A percentile compares a stretch with the other conserved stretches of the same genome.
These are phyloP conservation scores for Pyronema omphalodes DNA, from an alignment of 495 filamentous ascomycete species.

Conservation along the genomic window DNA sequence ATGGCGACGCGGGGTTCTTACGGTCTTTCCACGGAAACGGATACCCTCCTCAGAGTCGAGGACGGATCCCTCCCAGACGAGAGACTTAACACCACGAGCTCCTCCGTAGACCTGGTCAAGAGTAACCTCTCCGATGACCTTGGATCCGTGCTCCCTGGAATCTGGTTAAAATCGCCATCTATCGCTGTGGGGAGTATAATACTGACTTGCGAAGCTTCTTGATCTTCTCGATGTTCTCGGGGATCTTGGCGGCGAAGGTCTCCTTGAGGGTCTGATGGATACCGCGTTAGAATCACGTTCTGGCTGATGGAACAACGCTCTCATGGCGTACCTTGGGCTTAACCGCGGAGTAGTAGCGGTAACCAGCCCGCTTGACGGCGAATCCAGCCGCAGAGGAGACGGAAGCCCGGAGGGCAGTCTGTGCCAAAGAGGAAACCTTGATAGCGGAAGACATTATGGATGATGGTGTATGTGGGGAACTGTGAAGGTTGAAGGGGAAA, in stretches of 20 bases:
- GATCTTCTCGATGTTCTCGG: slow-evolving; percentile 93
- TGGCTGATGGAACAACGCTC: slow-evolving; percentile 16
- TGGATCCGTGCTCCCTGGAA: slow-evolving; percentile 38
- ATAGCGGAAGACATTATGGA: slow-evolving; percentile 58
- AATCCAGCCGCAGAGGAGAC: slow-evolving; percentile 41
- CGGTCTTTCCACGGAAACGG: slow-evolving; percentile 87
- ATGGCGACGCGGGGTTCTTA: too few species aligned
- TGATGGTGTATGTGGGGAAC: slow-evolving; percentile 5
- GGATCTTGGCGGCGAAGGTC: slow-evolving; percentile 74
- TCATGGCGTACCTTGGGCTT: slow-evolving; percentile 56
- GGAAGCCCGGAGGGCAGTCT: slow-evolving; percentile 42
- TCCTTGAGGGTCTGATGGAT: slow-evolving; percentile 75
- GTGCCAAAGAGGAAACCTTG: slow-evolving; percentile 51
- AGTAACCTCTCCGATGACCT: slow-evolving; percentile 77
- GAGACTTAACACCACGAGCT: slow-evolving; percentile 40
- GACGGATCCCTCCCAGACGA: slow-evolving; percentile 51
- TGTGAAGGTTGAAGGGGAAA: slow-evolving; percentile 18
- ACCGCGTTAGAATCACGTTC: slow-evolving; percentile 19
- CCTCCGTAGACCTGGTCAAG: slow-evolving; percentile 87
- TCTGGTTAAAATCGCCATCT: background rate
- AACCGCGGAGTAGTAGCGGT: slow-evolving; percentile 68
- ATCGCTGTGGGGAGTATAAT: background rate
- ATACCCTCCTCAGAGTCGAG: slow-evolving; percentile 97
- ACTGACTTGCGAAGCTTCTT: slow-evolving; percentile 67
- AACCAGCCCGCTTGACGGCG: slow-evolving; percentile 50